phyloP scores from a whole-genome alignment of 176 grass and related monocot species.

The Thinopyrum elongatum region DNA sequence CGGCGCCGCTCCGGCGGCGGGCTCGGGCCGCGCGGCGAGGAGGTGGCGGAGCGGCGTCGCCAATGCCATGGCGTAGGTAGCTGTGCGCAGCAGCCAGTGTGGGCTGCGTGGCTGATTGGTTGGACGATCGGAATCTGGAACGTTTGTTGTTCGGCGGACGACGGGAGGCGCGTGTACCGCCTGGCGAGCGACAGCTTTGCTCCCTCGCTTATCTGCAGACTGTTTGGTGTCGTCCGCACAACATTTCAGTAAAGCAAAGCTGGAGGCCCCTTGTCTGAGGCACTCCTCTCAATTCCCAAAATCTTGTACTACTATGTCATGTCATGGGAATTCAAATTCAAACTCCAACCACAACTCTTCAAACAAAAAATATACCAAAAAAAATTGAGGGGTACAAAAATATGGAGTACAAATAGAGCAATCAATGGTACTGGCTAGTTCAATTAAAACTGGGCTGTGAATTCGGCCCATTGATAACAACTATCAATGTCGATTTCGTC shows the following conservation, averaged over 20 bases:
- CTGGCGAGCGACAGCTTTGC: neutral
- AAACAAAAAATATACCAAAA: too few species aligned
- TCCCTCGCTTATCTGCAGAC: neutral
- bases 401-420: too few species aligned
- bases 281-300: too few species aligned
- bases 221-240: neutral
- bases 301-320: too few species aligned
- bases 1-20: neutral
- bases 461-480: too few species aligned
- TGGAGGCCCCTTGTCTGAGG: too few species aligned
- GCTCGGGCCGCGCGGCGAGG: slow-evolving; percentile 30
- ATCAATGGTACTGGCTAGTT: too few species aligned
- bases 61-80: slow-evolving; percentile 38
- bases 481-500: too few species aligned
- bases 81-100: neutral
- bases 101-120: neutral
- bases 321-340: too few species aligned
- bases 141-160: neutral
- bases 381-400: too few species aligned
- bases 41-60: slow-evolving; percentile 41
- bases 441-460: too few species aligned
- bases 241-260: neutral
- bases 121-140: slow-evolving; percentile 9
- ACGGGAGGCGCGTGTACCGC: neutral
- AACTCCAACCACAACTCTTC: too few species aligned